A percentile compares a stretch with the other conserved stretches of the same genome.
These are phyloP conservation scores for Aspergillus intermedius DNA, from an alignment of 2,329 filamentous ascomycete genomes.

Conservation along the genomic window DNA sequence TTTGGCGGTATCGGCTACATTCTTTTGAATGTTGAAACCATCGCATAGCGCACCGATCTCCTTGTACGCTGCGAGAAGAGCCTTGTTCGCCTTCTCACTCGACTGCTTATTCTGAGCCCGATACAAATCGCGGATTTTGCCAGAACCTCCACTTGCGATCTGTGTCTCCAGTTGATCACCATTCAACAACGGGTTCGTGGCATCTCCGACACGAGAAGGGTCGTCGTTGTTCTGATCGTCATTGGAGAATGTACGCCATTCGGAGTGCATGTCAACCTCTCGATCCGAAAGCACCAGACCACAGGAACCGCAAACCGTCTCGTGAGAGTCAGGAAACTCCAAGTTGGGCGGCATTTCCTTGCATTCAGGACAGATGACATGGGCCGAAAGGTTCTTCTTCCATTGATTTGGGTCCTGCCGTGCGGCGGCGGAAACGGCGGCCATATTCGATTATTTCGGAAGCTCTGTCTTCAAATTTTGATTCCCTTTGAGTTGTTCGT, in stretches of 20 bases:
- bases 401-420: conserved; percentile 47
- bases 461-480: neutral
- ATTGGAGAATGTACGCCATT: conserved; percentile 98
- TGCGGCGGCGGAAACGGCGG: conserved; percentile 30
- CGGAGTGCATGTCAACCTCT: conserved; percentile 90
- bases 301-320: conserved; percentile 88
- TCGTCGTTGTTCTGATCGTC: conserved; percentile 96
- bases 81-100: conserved; percentile 76
- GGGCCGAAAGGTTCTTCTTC: conserved; percentile 79
- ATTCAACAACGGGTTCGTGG: conserved; percentile 80
- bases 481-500: neutral
- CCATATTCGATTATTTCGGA: conserved; percentile 20
- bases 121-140: conserved; percentile 66
- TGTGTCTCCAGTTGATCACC: conserved; percentile 82
- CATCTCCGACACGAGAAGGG: conserved; percentile 95
- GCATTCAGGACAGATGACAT: conserved; percentile 84
- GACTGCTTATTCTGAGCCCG: conserved; percentile 77
- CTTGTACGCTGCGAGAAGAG: conserved; percentile 73
- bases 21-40: conserved; percentile 70
- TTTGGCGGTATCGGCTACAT: conserved; percentile 83
- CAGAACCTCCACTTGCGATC: conserved; percentile 75
- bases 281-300: conserved; percentile 84
- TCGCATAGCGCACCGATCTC: conserved; percentile 86
- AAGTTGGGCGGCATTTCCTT: conserved; percentile 86
- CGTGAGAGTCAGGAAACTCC: conserved; percentile 85